Base-by-base conservation (phyloP, 164 flowering plant species). In the Paratinospora sagittata region DNA sequence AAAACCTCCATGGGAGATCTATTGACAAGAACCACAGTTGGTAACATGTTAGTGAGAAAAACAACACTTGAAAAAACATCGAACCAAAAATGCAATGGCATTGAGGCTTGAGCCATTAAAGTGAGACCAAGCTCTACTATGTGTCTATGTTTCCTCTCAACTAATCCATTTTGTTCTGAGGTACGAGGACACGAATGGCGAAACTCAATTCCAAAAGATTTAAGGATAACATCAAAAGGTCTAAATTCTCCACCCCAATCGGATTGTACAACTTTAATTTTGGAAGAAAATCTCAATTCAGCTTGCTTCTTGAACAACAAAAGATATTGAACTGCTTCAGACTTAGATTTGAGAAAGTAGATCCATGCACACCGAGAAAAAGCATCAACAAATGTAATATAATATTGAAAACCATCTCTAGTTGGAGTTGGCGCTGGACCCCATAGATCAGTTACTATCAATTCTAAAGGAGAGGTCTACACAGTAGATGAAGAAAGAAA, bases 361-460 rank as follows among this genome's bases (percentile, higher is more conserved):
- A 65, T 34, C 67, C 67, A 65, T 34, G 43, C 4, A 16, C 12
- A 30, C 2, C 23, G 13, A 17, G 41, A 64, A 14, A 63, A 72
- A 19, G 27, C 68, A 47, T 72, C 73, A 16, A 72, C 27, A 45
- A 72, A 52, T n/a, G 65, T 17, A 13, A 41, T 34, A 30, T 45
- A 72, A 47, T 45, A 72, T 10, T 63, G 63, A 72, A 72, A 72
- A 7, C 63, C 63, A 27, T 72, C n/a, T 16, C 7, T 8, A 3
- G 73, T 63, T 13, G 6, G 3, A 13, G 55, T 1, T 62, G 72
- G 55, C 6, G 61, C 3, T 16, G 65, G 49, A 21, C 30, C 65
- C 65, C 64, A 70, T 6, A 57, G 16, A 60, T 70, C 65, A 39
- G 21, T 12, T 16, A 14, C n/a, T 1, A 65, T 12, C 2, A 65